Percentiles rank a stretch among this genome's conserved stretches.
Evolutionary conservation across 2,329 filamentous ascomycete genomes (phyloP).

Genomic region (Paraphoma chrysanthemicola): DNA sequence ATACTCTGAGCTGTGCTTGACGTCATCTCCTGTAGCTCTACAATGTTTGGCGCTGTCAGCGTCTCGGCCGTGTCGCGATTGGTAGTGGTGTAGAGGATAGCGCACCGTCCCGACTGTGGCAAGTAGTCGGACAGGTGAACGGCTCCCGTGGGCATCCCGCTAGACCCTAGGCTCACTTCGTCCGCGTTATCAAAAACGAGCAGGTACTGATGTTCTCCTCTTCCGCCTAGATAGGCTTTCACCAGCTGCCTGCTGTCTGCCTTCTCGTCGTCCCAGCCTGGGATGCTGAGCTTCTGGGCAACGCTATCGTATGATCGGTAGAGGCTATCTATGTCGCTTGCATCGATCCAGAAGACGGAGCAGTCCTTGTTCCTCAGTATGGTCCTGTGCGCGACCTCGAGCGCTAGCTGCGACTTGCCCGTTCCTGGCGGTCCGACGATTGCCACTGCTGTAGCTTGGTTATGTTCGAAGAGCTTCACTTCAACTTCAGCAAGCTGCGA

Average conservation of each 20-base stretch:
- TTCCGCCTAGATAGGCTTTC: constrained; percentile 8
- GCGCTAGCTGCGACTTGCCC: constrained; percentile 31
- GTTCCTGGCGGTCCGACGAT: constrained; percentile 25
- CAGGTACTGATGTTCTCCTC: constrained; percentile 1
- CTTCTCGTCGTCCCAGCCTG: constrained; percentile 16
- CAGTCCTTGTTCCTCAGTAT: constrained; percentile 44
- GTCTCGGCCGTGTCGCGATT: constrained; percentile 11
- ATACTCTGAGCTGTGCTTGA: constrained; percentile 21
- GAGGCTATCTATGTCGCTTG: constrained; percentile 47
- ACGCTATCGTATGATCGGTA: constrained; percentile 5
- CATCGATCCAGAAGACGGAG: constrained; percentile 56
- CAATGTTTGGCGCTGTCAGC: constrained; percentile 22
- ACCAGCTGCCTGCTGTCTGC: constrained; percentile 25
- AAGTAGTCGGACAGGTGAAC: no score
- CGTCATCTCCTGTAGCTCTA: constrained; percentile 19
- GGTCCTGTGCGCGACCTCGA: constrained; percentile 51
- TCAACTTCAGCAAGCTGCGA: constrained; percentile 34
- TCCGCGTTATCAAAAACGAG: neutral
- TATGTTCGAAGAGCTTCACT: constrained; percentile 26
- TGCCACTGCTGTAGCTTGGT: constrained; percentile 20
- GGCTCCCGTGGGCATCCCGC: constrained; percentile 5
- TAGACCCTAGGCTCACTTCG: neutral
- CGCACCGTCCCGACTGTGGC: constrained; percentile 16
- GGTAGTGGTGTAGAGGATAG: constrained; percentile 27
- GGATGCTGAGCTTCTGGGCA: constrained; percentile 31